phyloP scores from a whole-genome alignment of 2,329 filamentous ascomycete species.

The Escovopsis weberi region DNA sequence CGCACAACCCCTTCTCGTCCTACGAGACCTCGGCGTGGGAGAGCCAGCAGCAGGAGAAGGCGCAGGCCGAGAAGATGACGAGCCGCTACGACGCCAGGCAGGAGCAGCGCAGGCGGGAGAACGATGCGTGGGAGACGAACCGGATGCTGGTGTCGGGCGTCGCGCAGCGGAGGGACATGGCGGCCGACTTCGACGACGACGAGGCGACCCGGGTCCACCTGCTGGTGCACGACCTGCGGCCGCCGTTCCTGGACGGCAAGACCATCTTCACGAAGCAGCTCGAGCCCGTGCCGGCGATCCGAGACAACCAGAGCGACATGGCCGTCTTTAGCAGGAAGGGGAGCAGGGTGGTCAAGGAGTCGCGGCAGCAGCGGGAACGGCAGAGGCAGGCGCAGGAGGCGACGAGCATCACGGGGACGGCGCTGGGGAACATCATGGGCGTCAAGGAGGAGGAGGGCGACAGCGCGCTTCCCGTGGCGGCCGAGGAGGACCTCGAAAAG shows the following conservation, averaged over 20 bases:
- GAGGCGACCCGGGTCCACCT: slow-evolving; percentile 82
- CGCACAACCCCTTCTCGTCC: slow-evolving; percentile 81
- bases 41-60: slow-evolving; percentile 61
- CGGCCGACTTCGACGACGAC: slow-evolving; percentile 78
- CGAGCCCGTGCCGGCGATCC: slow-evolving; percentile 84
- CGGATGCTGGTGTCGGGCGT: slow-evolving; percentile 95
- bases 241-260: slow-evolving; percentile 86
- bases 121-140: slow-evolving; percentile 97
- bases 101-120: slow-evolving; percentile 80
- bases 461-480: slow-evolving; percentile 64
- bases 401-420: slow-evolving; percentile 82
- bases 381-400: slow-evolving; percentile 91
- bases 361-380: slow-evolving; percentile 79
- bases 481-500: slow-evolving; percentile 51
- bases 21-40: slow-evolving; percentile 63
- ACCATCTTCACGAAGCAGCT: slow-evolving; percentile 96
- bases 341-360: slow-evolving; percentile 82
- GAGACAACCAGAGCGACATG: slow-evolving; percentile 95
- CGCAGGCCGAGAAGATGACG: slow-evolving; percentile 66
- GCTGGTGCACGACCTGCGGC: slow-evolving; percentile 82
- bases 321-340: slow-evolving; percentile 94
- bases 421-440: slow-evolving; percentile 88
- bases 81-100: slow-evolving; percentile 54
- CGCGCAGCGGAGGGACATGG: slow-evolving; percentile 73
- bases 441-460: slow-evolving; percentile 89